These are phyloP conservation scores for Phytophthora brassicae DNA, from an alignment of 352 stramenopile species.

Conservation along the genomic window DNA sequence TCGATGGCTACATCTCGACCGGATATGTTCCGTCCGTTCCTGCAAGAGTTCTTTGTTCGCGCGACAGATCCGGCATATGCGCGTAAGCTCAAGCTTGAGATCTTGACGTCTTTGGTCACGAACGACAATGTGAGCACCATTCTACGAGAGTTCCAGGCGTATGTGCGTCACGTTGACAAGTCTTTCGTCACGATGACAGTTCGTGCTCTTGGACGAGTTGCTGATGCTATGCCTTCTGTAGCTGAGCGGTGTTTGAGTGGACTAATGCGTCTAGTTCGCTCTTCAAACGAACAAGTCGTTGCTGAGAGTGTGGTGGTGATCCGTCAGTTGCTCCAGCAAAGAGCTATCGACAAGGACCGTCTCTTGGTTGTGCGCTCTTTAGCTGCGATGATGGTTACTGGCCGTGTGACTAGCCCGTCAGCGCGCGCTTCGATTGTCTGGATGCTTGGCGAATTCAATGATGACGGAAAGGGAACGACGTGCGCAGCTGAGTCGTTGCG, in stretches of 20 bases:
- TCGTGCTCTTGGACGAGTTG: constrained; percentile 91
- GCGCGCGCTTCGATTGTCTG: constrained; percentile 91
- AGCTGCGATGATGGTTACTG: constrained; percentile 74
- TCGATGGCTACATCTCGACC: constrained; percentile 93
- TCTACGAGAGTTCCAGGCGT: constrained; percentile 95
- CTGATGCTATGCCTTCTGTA: constrained; percentile 88
- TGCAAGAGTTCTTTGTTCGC: constrained; percentile 97
- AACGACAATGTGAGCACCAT: constrained; percentile 93
- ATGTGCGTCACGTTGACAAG: constrained; percentile 95
- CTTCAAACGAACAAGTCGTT: constrained; percentile 89
- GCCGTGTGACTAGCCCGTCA: constrained; percentile 65
- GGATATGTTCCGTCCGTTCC: constrained; percentile 95
- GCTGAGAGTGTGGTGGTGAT: constrained; percentile 96
- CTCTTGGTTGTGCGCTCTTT: constrained; percentile 77
- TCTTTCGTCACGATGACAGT: constrained; percentile 95
- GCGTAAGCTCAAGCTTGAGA: constrained; percentile 97
- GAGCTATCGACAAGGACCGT: constrained; percentile 74
- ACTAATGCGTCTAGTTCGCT: constrained; percentile 83
- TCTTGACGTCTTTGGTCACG: constrained; percentile 93
- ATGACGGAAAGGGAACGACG: constrained; percentile 59
- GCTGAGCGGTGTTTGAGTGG: constrained; percentile 91
- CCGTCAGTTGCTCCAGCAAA: constrained; percentile 93
- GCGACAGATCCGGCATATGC: constrained; percentile 95
- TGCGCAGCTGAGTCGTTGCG: constrained; percentile 85
- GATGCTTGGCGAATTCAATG: constrained; percentile 91